A percentile compares a stretch with the other conserved stretches of the same genome.
Evolutionary conservation across 179 eudicot genomes (phyloP).

Genomic region (Monotropa hypopitys): DNA sequence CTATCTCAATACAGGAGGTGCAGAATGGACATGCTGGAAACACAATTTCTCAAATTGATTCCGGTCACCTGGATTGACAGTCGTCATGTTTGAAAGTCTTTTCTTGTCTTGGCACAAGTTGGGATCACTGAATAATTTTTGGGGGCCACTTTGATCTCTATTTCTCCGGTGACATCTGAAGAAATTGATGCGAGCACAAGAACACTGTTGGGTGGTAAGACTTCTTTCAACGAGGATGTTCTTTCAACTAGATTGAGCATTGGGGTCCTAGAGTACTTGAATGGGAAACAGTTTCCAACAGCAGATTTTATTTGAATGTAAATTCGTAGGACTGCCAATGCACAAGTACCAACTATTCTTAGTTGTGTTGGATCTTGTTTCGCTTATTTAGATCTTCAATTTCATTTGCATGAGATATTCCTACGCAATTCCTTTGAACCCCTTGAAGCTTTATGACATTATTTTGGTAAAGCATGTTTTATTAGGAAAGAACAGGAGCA

Average conservation of each 20-base stretch:
- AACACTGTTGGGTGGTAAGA: slow-evolving; percentile 13
- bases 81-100: not conserved
- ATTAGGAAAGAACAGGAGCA: not conserved
- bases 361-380: not conserved
- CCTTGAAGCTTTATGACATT: not conserved
- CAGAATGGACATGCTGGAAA: slow-evolving; percentile 2
- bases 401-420: not conserved
- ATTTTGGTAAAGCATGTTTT: not conserved
- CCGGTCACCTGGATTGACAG: not conserved
- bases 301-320: not conserved
- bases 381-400: not conserved
- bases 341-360: not conserved
- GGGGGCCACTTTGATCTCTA: not conserved
- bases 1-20: not conserved
- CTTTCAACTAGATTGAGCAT: not conserved
- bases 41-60: slow-evolving; percentile 2
- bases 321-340: not conserved
- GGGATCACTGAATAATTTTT: not conserved
- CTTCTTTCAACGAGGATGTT: slow-evolving; percentile 8
- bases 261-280: not conserved
- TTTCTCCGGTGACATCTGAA: not conserved
- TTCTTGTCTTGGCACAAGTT: not conserved
- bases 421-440: not conserved
- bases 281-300: slow-evolving; percentile 1
- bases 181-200: slow-evolving; percentile 7